Percentiles rank a stretch among this genome's conserved stretches.
These are phyloP conservation scores for Quercus mongolica DNA, from an alignment of 306 rosid species.

Conservation along the genomic window DNA sequence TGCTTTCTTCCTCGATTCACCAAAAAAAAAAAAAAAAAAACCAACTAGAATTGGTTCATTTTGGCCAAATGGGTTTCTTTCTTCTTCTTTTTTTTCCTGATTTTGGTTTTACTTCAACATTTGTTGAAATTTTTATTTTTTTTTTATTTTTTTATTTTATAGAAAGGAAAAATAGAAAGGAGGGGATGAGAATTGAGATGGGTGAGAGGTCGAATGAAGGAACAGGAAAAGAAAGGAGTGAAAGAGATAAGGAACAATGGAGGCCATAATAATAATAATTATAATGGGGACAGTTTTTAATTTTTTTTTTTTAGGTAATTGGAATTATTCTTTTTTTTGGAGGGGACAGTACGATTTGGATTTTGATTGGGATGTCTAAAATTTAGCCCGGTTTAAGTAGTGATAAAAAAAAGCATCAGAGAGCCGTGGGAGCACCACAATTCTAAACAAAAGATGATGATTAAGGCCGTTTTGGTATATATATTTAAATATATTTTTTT, in stretches of 20 bases:
- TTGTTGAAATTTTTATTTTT: background rate
- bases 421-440: slow-evolving; percentile 54
- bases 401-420: slow-evolving; percentile 7
- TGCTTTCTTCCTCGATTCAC: background rate
- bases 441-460: slow-evolving; percentile 20
- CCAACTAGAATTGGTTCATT: slow-evolving; percentile 1
- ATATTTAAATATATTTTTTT: too few relatives aligned
- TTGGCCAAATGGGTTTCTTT: slow-evolving; percentile 16
- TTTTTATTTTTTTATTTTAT: background rate
- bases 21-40: background rate
- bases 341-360: too few relatives aligned
- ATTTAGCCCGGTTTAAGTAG: background rate
- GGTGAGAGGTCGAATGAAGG: slow-evolving; percentile 35
- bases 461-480: background rate
- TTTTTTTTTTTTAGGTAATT: background rate
- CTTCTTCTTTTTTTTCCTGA: background rate
- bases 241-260: slow-evolving; percentile 64
- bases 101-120: too few relatives aligned
- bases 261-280: slow-evolving; percentile 51
- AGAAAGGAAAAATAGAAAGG: background rate
- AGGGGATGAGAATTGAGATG: background rate
- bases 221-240: slow-evolving; percentile 15
- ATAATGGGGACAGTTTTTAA: background rate
- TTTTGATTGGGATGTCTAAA: too few relatives aligned
- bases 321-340: background rate